Evolutionary conservation across 805 yeast genomes (phyloP), one percentile per base, ranked within the genome.

Genomic region (Babjeviella inositovora): DNA sequence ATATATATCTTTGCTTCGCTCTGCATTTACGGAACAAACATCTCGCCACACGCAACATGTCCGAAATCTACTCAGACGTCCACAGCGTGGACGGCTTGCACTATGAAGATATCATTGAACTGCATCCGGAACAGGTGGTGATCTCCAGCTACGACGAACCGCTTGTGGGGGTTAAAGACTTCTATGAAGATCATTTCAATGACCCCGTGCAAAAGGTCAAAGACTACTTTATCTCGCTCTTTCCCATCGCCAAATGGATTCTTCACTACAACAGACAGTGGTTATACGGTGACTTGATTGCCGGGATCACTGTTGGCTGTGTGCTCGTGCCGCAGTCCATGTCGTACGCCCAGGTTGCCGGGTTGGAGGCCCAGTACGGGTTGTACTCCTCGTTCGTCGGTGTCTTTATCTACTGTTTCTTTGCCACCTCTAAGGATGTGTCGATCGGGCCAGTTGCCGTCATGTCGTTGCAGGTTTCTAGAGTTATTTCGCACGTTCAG

Each of bases 381-480:
- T 62, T 85, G 22, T 85, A 85, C 49, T 80, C 95, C 8, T 79
- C 93, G 0, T 85, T 85, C 39, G 73, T 85, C 22, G 96, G 96
- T 41, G 93, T 84, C 8, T 63, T 82, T 39, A 67, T 77, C 24
- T 85, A 85, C 47, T 75, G 93, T 23, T 64, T 85, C 38, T 85
- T 85, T 50, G 96, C 96, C 8, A 85, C 96, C 8, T 77, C 93
- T 13, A 85, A 85, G 47, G 96, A 85, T 57, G 93, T 85, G 18
- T 76, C 92, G 30, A 84, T 85, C 37, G 96, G 96, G 14, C 96
- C 96, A 7, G 96, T 85, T 17, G 96, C 96, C 8, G 96, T 85
- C 27, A 84, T 85, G 93, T 77, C 93, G 9, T 46, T 70, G 33
- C 85, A 82, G 44, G 82, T 80, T 17, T 72, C 85, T 23, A 79